Base-by-base conservation (phyloP, 2,329 filamentous ascomycete genomes). In the Fusarium musae region DNA sequence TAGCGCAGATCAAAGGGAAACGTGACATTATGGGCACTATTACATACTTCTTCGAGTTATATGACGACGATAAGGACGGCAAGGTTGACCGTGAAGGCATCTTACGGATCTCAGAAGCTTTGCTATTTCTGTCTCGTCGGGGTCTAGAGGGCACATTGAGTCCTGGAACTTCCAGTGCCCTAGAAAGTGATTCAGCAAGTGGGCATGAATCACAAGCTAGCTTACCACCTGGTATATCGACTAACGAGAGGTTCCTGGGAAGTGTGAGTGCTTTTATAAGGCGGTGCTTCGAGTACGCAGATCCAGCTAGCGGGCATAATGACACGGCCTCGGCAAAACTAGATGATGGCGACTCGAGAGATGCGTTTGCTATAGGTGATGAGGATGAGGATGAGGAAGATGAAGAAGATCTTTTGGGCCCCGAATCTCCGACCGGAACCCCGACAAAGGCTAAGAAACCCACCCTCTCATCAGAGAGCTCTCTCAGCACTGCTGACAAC, bases 21-120 rank as follows among this genome's bases (percentile, higher is more conserved):
- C 92, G 92, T 52, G 96, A 99, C 82, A 98, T 99, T 74, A 98
- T 99, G 96, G 94, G 94, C 36, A 96, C 93, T 66, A 98, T 99
- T 79, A 96, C 92, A 68, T 98, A 98, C 83, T 98, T 99, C 82
- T 99, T 99, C 77, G 94, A 98, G 78, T 89, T 99, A 1, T 98
- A 98, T 81, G 96, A 99, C 79, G 96, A 99, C 74, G 93, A 96
- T 77, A 89, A 91, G 3, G 95, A 97, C 79, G 96, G 96, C 32
- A 94, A 90, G 76, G 95, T 99, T 9, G 96, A 98, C 78, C 91
- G 96, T 16, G 96, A 99, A 82, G 96, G 96, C 10, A 99, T 99
- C 65, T 83, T 99, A 49, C 88, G 95, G 50, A 98, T 99, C 79
- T 98, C 95, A 0, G 96, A 99, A 82, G 94, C 96, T 1, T 85